phyloP scores from a whole-genome alignment of 2,329 filamentous ascomycete genomes.

The Scedosporium minutisporum region DNA sequence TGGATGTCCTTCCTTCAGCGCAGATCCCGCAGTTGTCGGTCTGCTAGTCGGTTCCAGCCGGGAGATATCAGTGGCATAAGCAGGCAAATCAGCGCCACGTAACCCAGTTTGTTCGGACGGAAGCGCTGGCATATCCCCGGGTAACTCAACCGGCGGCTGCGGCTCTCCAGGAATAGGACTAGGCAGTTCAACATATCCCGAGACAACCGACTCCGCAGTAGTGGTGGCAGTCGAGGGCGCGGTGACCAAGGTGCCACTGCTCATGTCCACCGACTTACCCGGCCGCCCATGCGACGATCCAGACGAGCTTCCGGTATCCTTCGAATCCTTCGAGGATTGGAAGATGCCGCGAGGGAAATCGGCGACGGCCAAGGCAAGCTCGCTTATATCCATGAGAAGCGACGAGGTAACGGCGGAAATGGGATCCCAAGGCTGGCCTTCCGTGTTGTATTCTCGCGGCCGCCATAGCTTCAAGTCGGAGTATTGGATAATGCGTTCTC shows the following conservation, averaged over 20 bases:
- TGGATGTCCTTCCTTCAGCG: background rate
- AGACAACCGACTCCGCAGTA: slow-evolving; percentile 9
- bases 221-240: slow-evolving; percentile 1
- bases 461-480: slow-evolving; percentile 61
- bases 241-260: slow-evolving; percentile 3
- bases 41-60: background rate
- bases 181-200: slow-evolving; percentile 5
- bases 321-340: slow-evolving; percentile 27
- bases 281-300: background rate
- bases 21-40: background rate
- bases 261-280: slow-evolving; percentile 1
- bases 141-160: background rate
- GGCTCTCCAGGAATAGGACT: background rate
- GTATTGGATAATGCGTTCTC: slow-evolving; percentile 55
- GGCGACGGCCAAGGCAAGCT: slow-evolving; percentile 71
- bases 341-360: slow-evolving; percentile 53
- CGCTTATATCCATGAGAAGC: slow-evolving; percentile 72
- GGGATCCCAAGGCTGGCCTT: slow-evolving; percentile 70
- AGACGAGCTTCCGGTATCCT: slow-evolving; percentile 7
- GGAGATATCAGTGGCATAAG: background rate
- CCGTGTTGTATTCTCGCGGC: slow-evolving; percentile 60
- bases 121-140: background rate
- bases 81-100: background rate
- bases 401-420: slow-evolving; percentile 69
- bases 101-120: background rate